Base-by-base conservation (phyloP, 1,284 basidiomycete species). In the Golubevia sp. region DNA sequence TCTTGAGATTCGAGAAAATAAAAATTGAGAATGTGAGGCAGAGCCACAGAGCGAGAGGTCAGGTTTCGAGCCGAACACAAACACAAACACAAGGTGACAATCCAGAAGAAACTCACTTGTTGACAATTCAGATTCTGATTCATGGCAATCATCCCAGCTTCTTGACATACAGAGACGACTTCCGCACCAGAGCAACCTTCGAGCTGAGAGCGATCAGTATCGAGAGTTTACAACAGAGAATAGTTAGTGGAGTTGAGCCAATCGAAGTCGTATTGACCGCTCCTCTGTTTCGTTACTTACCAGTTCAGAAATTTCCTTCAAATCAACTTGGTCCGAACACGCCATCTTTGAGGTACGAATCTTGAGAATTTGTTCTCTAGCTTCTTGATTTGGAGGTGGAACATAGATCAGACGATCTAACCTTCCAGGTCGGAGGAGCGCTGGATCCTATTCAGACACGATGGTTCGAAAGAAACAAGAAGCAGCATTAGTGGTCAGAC, bases 151-250 rank as follows among this genome's bases (percentile, higher is more conserved):
- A 99, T 84, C 0, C 96, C 97, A 1, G 97, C 97, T 84, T 99
- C 96, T 85, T 99, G 97, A 81, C 95, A 98, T 56, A 99, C 88
- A 1, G 91, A 90, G 4, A 90, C 88, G 26, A 99, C 90, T 81
- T 99, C 97, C 4, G 97, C 97, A 8, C 97, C 97, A 11, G 96
- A 98, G 79, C 93, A 99, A 0, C 96, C 97, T 8, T 92, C 89
- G 15, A 77, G 77, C 66, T 66, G 55, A 26, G 11, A 11, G 11
- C 5, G 25, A n/a, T n/a, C n/a, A n/a, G n/a, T n/a, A n/a, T n/a
- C n/a, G n/a, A n/a, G n/a, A n/a, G n/a, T n/a, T n/a, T n/a, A n/a
- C n/a, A n/a, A n/a, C n/a, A n/a, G n/a, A n/a, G n/a, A n/a, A n/a
- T n/a, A n/a, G n/a, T n/a, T n/a, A n/a, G n/a, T n/a, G n/a, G n/a